A percentile compares a stretch with the other conserved stretches of the same genome.
These are phyloP conservation scores for Fusarium proliferatum DNA, from an alignment of 2,329 filamentous ascomycete species.

Conservation along the genomic window DNA sequence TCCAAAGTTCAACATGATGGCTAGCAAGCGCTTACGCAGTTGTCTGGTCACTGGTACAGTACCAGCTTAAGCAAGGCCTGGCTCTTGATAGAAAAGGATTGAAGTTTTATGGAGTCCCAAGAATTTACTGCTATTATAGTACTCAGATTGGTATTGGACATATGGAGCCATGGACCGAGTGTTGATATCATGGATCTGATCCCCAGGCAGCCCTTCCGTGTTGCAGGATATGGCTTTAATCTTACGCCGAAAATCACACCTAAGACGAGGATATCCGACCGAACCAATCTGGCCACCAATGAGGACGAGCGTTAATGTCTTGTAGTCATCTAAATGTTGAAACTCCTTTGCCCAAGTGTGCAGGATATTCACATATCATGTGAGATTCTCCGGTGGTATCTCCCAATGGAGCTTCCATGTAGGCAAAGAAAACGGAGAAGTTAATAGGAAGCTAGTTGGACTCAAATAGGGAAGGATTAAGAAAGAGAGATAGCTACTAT, in stretches of 20 bases:
- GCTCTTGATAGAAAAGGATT: too few species aligned
- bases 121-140: background rate
- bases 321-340: accelerated
- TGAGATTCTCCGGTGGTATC: accelerated
- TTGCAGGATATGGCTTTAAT: accelerated
- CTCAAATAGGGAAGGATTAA: too few species aligned
- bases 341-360: too few species aligned
- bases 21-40: background rate
- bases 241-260: accelerated
- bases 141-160: background rate
- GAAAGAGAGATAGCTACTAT: accelerated
- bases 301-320: accelerated
- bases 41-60: accelerated
- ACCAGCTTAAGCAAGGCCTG: background rate
- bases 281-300: background rate
- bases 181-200: background rate
- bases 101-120: background rate
- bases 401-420: accelerated
- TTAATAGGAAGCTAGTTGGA: accelerated
- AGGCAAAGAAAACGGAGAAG: accelerated
- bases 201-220: accelerated
- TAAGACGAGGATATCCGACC: too few species aligned
- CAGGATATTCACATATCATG: background rate
- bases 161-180: background rate
- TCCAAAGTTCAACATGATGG: accelerated